phyloP scores from a whole-genome alignment of 1,284 basidiomycete genomes.

The Trichosporon sp. region DNA sequence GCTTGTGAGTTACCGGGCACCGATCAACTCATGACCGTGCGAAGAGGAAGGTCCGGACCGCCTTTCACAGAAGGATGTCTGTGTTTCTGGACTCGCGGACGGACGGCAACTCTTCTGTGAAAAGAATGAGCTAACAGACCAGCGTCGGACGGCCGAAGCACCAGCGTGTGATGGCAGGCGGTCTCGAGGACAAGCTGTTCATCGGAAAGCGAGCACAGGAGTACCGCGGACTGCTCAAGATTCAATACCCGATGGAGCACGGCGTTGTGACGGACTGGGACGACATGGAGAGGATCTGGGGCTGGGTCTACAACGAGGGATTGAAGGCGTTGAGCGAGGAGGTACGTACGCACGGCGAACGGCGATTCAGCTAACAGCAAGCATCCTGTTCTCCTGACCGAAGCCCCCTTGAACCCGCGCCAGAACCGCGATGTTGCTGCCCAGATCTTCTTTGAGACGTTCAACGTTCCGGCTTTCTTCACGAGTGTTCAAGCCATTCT shows the following conservation, averaged over 20 bases:
- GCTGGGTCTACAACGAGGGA: conserved; percentile 92
- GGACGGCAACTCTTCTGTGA: too few species aligned
- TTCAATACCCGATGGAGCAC: conserved; percentile 95
- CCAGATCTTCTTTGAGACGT: conserved; percentile 98
- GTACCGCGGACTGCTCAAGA: conserved; percentile 87
- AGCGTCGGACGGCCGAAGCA: conserved; percentile 96
- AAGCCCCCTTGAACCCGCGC: conserved; percentile 92
- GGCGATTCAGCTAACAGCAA: conserved; percentile 52
- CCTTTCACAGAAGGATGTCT: too few species aligned
- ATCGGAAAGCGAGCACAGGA: conserved; percentile 93
- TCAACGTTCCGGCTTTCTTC: conserved; percentile 98
- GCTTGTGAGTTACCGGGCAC: conserved; percentile 70
- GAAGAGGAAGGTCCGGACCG: too few species aligned
- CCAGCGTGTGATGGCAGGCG: conserved; percentile 90
- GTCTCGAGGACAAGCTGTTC: conserved; percentile 69
- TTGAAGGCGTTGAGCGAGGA: conserved; percentile 92
- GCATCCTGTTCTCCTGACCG: conserved; percentile 94
- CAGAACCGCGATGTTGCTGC: conserved; percentile 92
- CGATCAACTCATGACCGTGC: too few species aligned
- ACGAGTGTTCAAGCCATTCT: conserved; percentile 97
- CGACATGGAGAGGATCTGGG: conserved; percentile 98
- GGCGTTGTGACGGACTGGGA: conserved; percentile 91
- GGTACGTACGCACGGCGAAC: conserved; percentile 60
- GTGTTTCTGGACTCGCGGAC: too few species aligned
- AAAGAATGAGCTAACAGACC: not conserved